These are phyloP conservation scores for Globisporangium solare DNA, from an alignment of 352 stramenopile species.

Conservation along the genomic window DNA sequence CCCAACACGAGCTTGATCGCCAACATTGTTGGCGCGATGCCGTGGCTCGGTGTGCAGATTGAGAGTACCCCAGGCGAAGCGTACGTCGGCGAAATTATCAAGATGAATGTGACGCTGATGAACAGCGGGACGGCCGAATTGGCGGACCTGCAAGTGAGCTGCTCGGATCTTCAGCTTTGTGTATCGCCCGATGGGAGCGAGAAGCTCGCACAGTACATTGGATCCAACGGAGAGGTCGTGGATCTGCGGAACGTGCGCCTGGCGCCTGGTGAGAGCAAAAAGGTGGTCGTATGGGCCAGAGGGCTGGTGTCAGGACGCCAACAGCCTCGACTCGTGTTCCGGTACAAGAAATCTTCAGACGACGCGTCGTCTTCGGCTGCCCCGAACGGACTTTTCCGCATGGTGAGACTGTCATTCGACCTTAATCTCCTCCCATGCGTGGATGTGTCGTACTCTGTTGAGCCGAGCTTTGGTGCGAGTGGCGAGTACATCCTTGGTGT, in stretches of 20 bases:
- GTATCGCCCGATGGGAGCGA: slow-evolving; percentile 20
- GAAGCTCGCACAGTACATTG: slow-evolving; percentile 47
- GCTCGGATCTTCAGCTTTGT: slow-evolving; percentile 59
- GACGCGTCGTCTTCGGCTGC: slow-evolving; percentile 9
- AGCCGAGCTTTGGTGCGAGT: slow-evolving; percentile 54
- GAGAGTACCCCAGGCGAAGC: slow-evolving; percentile 32
- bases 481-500: slow-evolving; percentile 76
- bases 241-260: slow-evolving; percentile 50
- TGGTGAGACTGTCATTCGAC: slow-evolving; percentile 55
- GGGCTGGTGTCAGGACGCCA: slow-evolving; percentile 33
- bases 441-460: slow-evolving; percentile 56
- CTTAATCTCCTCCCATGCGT: slow-evolving; percentile 58
- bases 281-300: slow-evolving; percentile 52
- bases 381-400: slow-evolving; percentile 21
- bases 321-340: slow-evolving; percentile 57
- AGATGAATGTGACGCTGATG: slow-evolving; percentile 40
- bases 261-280: slow-evolving; percentile 39
- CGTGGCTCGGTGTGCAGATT: slow-evolving; percentile 76
- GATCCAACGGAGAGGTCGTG: slow-evolving; percentile 57
- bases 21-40: slow-evolving; percentile 68
- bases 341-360: slow-evolving; percentile 37
- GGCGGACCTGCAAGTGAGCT: slow-evolving; percentile 53
- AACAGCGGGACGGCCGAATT: slow-evolving; percentile 58
- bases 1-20: slow-evolving; percentile 75
- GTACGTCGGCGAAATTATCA: slow-evolving; percentile 63